These are phyloP conservation scores for Cryphonectria radicalis DNA, from an alignment of 2,329 filamentous ascomycete species.

Conservation along the genomic window DNA sequence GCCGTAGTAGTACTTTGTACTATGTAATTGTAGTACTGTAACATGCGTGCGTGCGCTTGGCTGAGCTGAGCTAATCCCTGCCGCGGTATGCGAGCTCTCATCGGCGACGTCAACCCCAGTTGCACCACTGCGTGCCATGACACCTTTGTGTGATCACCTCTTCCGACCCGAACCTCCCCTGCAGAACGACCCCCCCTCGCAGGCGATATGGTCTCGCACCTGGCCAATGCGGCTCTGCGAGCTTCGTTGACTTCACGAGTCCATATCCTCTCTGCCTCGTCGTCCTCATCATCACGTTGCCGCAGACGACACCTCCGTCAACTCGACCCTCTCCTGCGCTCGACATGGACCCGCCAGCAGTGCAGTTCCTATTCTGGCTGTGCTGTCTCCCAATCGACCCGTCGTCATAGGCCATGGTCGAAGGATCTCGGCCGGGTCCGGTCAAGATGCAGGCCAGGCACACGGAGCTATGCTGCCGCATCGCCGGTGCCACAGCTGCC, in stretches of 20 bases:
- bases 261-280: neutral
- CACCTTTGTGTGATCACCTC: neutral
- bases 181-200: neutral
- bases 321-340: neutral
- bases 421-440: neutral
- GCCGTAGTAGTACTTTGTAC: no score
- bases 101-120: conserved; percentile 1
- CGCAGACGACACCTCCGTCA: neutral
- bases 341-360: conserved; percentile 6
- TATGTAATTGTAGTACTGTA: no score
- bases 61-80: conserved; percentile 3
- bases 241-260: conserved; percentile 16
- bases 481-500: conserved; percentile 1
- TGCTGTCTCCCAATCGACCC: neutral
- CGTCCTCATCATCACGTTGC: neutral
- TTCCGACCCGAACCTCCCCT: neutral
- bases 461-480: conserved; percentile 17
- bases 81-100: neutral
- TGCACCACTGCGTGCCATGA: neutral
- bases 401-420: neutral
- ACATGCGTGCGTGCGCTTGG: no score
- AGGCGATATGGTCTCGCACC: conserved; percentile 26
- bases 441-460: neutral
- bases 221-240: conserved; percentile 20
- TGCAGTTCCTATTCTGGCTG: conserved; percentile 12